Conservation (phyloP, 352 stramenopile species). For the Globisporangium splendens region DNA sequence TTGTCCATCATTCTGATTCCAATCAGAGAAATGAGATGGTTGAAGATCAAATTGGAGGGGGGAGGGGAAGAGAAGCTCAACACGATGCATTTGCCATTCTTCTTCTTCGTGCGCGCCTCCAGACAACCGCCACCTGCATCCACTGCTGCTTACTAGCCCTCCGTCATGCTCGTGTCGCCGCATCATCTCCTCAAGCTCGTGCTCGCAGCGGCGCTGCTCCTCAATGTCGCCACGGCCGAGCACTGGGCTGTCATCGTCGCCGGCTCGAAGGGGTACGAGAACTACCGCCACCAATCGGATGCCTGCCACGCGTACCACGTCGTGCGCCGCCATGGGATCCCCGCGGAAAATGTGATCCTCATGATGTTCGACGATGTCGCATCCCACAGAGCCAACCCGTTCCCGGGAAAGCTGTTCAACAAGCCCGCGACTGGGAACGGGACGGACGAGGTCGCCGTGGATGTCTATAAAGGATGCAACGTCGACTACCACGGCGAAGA, state of each 20-base stretch:
- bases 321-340: slow-evolving; percentile 83
- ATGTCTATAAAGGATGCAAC: slow-evolving; percentile 87
- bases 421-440: slow-evolving; percentile 47
- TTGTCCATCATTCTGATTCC: neutral
- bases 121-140: no score
- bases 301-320: slow-evolving; percentile 90
- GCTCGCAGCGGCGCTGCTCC: slow-evolving; percentile 12
- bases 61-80: neutral
- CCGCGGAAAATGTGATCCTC: slow-evolving; percentile 85
- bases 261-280: slow-evolving; percentile 85
- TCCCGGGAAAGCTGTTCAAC: slow-evolving; percentile 89
- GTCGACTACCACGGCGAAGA: slow-evolving; percentile 73
- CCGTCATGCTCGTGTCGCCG: slow-evolving; percentile 7
- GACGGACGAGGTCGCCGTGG: slow-evolving; percentile 36
- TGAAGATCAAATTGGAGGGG: neutral
- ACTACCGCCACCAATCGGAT: slow-evolving; percentile 92
- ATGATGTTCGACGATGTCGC: slow-evolving; percentile 94
- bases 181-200: slow-evolving; percentile 5
- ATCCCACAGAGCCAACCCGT: slow-evolving; percentile 73
- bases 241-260: slow-evolving; percentile 91
- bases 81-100: neutral
- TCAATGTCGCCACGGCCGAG: slow-evolving; percentile 25
- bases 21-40: neutral
- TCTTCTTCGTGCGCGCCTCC: no score
- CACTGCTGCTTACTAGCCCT: neutral